Percentiles rank a stretch among this genome's conserved stretches.
Conservation (phyloP, 2,329 filamentous ascomycete genomes). For the Onygenales sp. region DNA sequence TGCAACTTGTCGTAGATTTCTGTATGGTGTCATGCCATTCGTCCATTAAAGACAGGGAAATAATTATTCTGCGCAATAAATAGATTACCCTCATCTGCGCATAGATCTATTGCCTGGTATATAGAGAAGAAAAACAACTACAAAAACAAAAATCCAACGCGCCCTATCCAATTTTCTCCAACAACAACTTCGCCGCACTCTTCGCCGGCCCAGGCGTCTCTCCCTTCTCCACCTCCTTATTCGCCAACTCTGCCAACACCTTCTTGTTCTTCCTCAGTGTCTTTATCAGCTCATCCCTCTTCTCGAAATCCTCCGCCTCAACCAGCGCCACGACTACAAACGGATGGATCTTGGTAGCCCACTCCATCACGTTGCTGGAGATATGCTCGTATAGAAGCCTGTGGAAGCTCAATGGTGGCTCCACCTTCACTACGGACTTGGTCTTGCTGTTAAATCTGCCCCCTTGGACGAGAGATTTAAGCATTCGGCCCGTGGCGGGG, state of each 20-base stretch:
- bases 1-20: too few relatives aligned
- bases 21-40: too few relatives aligned
- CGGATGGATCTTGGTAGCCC: constrained; percentile 78
- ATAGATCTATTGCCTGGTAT: too few relatives aligned
- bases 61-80: too few relatives aligned
- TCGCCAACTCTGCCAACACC: constrained; percentile 48
- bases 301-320: constrained; percentile 62
- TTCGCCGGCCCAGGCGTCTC: constrained; percentile 31
- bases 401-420: constrained; percentile 72
- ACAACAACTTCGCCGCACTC: constrained; percentile 38
- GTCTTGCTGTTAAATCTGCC: constrained; percentile 71
- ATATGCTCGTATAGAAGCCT: constrained; percentile 76
- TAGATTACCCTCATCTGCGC: too few relatives aligned
- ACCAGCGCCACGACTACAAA: constrained; percentile 77
- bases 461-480: constrained; percentile 84
- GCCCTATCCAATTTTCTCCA: constrained; percentile 21
- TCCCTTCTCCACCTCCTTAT: constrained; percentile 45
- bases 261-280: constrained; percentile 65
- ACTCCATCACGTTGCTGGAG: constrained; percentile 58
- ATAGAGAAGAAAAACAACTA: not conserved
- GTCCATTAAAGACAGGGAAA: too few relatives aligned
- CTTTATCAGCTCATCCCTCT: constrained; percentile 57
- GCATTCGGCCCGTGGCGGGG: constrained; percentile 65
- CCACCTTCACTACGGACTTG: constrained; percentile 60
- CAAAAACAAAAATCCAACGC: not conserved